phyloP scores from a whole-genome alignment of 164 flowering plant species.

The Aristolochia fimbriata region DNA sequence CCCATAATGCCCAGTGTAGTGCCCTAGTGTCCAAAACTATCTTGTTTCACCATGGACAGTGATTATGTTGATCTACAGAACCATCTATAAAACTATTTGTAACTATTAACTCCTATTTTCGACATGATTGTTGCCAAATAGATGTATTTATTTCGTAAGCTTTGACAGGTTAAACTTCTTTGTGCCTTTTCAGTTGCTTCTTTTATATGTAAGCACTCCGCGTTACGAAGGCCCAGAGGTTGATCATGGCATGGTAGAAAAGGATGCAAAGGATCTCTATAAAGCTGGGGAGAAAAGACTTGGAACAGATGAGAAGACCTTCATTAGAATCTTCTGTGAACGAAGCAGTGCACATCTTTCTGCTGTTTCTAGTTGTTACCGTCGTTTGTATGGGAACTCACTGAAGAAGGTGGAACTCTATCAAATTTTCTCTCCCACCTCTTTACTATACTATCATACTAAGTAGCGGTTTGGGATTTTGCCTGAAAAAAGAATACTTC shows the following conservation, averaged over 20 bases:
- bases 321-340: conserved; percentile 53
- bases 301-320: conserved; percentile 60
- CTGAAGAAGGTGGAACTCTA: conserved; percentile 40
- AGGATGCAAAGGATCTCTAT: conserved; percentile 53
- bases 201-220: conserved; percentile 35
- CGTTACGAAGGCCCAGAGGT: conserved; percentile 74
- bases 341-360: conserved; percentile 67
- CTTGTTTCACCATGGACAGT: no score
- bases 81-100: no score
- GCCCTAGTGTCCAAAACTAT: no score
- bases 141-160: not conserved
- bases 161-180: not conserved
- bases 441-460: not conserved
- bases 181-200: conserved; percentile 40
- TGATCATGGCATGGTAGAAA: conserved; percentile 39
- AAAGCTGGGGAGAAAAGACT: conserved; percentile 65
- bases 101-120: no score
- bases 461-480: not conserved
- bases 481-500: not conserved
- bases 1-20: no score
- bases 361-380: conserved; percentile 47
- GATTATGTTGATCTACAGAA: no score
- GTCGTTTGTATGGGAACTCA: conserved; percentile 30
- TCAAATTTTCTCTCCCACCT: no score
- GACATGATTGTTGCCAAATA: not conserved